Percentiles rank a stretch among this genome's conserved stretches.
These are phyloP conservation scores for Metarhizium humberi DNA, from an alignment of 2,329 filamentous ascomycete genomes.

Conservation along the genomic window DNA sequence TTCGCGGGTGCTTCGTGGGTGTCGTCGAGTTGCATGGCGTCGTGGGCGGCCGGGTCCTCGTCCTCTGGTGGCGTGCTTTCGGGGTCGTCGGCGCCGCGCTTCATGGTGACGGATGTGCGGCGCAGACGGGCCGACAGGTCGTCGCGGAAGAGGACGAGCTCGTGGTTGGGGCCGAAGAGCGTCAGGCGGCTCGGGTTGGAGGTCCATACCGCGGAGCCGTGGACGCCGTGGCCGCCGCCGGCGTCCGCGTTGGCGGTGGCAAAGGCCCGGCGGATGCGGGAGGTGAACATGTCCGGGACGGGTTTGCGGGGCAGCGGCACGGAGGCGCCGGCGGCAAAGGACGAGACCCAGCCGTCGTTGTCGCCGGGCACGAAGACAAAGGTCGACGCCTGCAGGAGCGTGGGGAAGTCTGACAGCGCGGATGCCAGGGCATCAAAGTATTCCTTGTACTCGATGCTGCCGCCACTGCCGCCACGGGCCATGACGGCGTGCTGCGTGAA, in stretches of 20 bases:
- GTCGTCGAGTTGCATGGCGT: conserved; percentile 33
- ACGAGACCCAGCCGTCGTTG: conserved; percentile 92
- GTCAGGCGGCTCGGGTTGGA: conserved; percentile 76
- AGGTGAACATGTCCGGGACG: conserved; percentile 86
- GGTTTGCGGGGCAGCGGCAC: conserved; percentile 59
- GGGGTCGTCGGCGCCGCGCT: conserved; percentile 27
- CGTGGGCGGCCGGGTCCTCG: conserved; percentile 16
- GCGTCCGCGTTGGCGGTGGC: conserved; percentile 65
- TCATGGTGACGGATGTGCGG: conserved; percentile 65
- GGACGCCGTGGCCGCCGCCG: conserved; percentile 32
- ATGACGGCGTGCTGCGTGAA: conserved; percentile 62
- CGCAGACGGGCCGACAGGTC: conserved; percentile 74
- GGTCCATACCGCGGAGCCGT: conserved; percentile 67
- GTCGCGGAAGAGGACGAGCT: conserved; percentile 80
- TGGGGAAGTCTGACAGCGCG: conserved; percentile 73
- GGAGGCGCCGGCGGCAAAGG: conserved; percentile 69
- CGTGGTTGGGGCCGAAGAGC: conserved; percentile 80
- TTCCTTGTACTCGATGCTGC: conserved; percentile 94
- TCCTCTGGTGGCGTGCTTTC: conserved; percentile 15
- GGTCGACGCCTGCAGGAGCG: conserved; percentile 66
- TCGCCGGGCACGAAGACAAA: conserved; percentile 94
- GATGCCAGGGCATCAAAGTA: conserved; percentile 83
- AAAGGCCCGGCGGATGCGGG: conserved; percentile 72
- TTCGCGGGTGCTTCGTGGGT: conserved; percentile 22
- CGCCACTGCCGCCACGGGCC: conserved; percentile 59